A percentile compares a stretch with the other conserved stretches of the same genome.
Evolutionary conservation across 768 basidiomycete species (phyloP).

Genomic region (Boletus sensibilis): DNA sequence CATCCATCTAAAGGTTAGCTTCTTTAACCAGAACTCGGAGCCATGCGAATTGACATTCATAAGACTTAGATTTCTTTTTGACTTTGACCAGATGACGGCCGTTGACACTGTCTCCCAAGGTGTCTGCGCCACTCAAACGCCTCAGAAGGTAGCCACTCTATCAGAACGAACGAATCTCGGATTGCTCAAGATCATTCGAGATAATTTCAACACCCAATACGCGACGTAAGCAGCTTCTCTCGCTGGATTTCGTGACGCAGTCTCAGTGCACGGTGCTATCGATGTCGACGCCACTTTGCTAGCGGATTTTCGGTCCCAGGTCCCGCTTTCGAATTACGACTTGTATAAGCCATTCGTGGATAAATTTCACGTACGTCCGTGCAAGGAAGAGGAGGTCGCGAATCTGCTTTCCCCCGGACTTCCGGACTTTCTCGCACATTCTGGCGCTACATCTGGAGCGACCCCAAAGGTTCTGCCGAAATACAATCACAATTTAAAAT

Average conservation of each 20-base stretch:
- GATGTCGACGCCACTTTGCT: constrained; percentile 8
- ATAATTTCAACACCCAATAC: constrained; percentile 12
- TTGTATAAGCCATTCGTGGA: constrained; percentile 5
- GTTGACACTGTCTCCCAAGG: too few relatives aligned
- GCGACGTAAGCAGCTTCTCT: constrained; percentile 2
- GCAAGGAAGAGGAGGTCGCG: constrained; percentile 19
- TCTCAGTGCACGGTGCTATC: background rate
- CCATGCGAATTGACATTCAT: background rate
- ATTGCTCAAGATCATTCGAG: constrained; percentile 6
- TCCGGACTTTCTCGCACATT: constrained; percentile 6
- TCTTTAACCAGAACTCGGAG: background rate
- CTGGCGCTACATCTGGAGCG: constrained; percentile 19
- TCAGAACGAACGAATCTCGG: background rate
- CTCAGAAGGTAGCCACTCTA: background rate
- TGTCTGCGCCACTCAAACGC: background rate
- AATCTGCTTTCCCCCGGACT: constrained; percentile 23
- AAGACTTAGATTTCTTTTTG: background rate
- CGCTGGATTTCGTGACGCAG: constrained; percentile 7
- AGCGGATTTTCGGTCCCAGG: constrained; percentile 4
- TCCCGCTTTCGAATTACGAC: background rate
- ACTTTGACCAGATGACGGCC: background rate
- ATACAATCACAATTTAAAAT: constrained; percentile 4
- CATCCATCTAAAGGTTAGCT: background rate
- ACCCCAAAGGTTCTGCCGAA: constrained; percentile 8
- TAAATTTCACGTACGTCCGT: constrained; percentile 16